A percentile compares a stretch with the other conserved stretches of the same genome.
Conservation (phyloP, 768 basidiomycete genomes). For the Suillus weaverae region DNA sequence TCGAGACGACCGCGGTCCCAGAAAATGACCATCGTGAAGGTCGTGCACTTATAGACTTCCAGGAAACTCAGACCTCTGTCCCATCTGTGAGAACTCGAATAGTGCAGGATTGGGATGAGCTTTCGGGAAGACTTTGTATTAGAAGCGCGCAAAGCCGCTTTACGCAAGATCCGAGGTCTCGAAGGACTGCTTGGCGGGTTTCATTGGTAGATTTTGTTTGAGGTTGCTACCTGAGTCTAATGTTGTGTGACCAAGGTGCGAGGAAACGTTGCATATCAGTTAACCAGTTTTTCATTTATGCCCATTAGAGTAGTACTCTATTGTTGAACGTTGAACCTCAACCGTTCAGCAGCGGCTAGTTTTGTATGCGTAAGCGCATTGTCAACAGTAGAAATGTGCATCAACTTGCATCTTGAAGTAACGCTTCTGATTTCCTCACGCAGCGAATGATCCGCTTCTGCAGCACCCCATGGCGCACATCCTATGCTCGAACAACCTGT, state of each 20-base stretch:
- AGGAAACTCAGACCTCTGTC: slow-evolving; percentile 10
- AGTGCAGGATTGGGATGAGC: slow-evolving; percentile 34
- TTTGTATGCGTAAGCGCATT: neutral
- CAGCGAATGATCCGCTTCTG: no score
- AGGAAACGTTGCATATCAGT: neutral
- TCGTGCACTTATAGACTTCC: slow-evolving; percentile 24
- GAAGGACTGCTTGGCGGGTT: slow-evolving; percentile 23
- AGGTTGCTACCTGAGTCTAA: neutral
- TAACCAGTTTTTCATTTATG: slow-evolving; percentile 10
- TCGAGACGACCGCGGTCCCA: neutral
- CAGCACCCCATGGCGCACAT: no score
- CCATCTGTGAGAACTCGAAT: slow-evolving; percentile 8
- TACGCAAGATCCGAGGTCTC: slow-evolving; percentile 24
- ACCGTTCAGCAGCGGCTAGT: neutral
- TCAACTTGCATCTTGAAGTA: no score
- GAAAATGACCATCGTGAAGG: slow-evolving; percentile 16
- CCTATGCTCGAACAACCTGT: no score
- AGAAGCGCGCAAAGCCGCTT: slow-evolving; percentile 23
- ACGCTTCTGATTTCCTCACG: no score
- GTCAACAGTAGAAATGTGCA: neutral
- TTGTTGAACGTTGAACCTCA: neutral
- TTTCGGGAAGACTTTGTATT: slow-evolving; percentile 30
- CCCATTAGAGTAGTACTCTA: neutral
- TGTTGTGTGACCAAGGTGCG: neutral
- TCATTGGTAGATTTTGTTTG: slow-evolving; percentile 13